These are phyloP conservation scores for Blumeriella jaapii DNA, from an alignment of 2,329 filamentous ascomycete species.

Conservation along the genomic window DNA sequence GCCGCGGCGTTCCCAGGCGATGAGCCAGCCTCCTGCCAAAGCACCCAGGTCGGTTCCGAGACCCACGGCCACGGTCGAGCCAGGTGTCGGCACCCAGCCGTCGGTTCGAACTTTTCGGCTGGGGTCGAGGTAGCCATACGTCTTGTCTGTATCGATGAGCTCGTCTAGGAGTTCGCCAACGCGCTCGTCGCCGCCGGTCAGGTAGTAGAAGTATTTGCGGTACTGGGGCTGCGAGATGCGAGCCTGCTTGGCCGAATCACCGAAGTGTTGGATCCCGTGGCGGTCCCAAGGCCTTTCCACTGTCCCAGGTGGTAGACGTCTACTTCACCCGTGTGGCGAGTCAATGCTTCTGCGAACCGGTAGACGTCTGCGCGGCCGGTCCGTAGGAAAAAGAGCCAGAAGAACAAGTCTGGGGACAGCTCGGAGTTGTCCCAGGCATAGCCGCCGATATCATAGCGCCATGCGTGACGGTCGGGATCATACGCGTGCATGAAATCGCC, in stretches of 20 bases:
- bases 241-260: slow-evolving; percentile 49
- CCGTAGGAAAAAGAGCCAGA: slow-evolving; percentile 51
- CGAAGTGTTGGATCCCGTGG: slow-evolving; percentile 51
- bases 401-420: slow-evolving; percentile 48
- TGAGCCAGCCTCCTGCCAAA: slow-evolving; percentile 44
- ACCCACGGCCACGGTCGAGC: slow-evolving; percentile 34
- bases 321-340: slow-evolving; percentile 47
- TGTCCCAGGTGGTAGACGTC: slow-evolving; percentile 49
- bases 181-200: slow-evolving; percentile 18
- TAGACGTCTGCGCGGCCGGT: slow-evolving; percentile 47
- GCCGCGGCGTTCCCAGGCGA: slow-evolving; percentile 48
- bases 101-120: slow-evolving; percentile 46
- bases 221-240: slow-evolving; percentile 48
- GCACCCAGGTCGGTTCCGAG: slow-evolving; percentile 49
- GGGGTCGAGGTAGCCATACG: slow-evolving; percentile 42
- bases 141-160: slow-evolving; percentile 39
- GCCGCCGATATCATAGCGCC: slow-evolving; percentile 52
- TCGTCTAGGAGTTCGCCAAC: slow-evolving; percentile 17
- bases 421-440: slow-evolving; percentile 57
- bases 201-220: slow-evolving; percentile 40
- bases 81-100: slow-evolving; percentile 35
- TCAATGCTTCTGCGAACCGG: slow-evolving; percentile 44
- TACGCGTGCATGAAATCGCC: slow-evolving; percentile 55
- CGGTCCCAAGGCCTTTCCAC: slow-evolving; percentile 50
- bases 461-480: slow-evolving; percentile 44